phyloP scores from a whole-genome alignment of 495 filamentous ascomycete genomes.

The Podospora pseudopauciseta region DNA sequence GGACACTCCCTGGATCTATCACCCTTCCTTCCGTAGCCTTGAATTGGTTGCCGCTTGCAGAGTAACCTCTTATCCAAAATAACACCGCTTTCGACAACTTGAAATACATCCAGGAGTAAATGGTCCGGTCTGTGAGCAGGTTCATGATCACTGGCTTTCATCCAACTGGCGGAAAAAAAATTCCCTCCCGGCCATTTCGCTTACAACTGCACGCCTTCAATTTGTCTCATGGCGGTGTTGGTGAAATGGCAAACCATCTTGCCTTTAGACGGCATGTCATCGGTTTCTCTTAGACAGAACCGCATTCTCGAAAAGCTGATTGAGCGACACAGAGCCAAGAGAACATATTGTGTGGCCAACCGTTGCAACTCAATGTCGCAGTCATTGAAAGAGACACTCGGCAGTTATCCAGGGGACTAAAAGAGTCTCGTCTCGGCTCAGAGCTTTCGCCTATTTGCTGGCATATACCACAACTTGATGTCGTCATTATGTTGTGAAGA shows the following conservation, averaged over 20 bases:
- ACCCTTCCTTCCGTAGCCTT: too few species aligned
- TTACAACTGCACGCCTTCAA: neutral
- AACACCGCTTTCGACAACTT: too few species aligned
- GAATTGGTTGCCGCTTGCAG: too few species aligned
- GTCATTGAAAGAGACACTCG: neutral
- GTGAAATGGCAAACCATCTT: neutral
- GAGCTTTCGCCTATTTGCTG: neutral
- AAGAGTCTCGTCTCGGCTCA: neutral
- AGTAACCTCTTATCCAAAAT: too few species aligned
- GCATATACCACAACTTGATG: neutral
- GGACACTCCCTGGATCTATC: too few species aligned
- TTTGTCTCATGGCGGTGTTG: neutral
- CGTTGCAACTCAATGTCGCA: neutral
- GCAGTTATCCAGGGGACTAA: neutral
- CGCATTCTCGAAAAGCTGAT: neutral
- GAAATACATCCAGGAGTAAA: neutral
- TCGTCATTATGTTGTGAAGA: neutral
- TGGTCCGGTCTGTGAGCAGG: neutral
- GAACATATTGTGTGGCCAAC: neutral
- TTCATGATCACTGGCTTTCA: neutral
- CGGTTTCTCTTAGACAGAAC: neutral
- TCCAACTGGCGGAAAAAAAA: slow-evolving; percentile 2
- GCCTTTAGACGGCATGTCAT: neutral
- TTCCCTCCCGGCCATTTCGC: neutral
- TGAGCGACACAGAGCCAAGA: neutral